These are phyloP conservation scores for Sarocladium kiliense DNA, from an alignment of 2,329 filamentous ascomycete species.

Conservation along the genomic window DNA sequence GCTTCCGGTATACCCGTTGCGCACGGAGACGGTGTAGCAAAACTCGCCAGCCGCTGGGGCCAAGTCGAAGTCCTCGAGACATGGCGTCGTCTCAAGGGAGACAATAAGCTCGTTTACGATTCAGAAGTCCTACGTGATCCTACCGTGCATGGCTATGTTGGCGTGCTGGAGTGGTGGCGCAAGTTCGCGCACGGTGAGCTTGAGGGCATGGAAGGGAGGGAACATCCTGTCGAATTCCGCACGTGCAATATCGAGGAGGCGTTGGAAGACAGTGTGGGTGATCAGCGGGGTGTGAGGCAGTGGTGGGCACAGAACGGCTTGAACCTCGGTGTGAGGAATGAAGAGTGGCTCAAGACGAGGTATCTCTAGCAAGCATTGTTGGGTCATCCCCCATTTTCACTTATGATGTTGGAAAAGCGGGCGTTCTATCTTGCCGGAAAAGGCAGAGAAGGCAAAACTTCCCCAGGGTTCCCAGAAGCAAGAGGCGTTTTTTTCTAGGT, in stretches of 20 bases:
- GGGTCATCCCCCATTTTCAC: background rate
- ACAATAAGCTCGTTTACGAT: slow-evolving; percentile 66
- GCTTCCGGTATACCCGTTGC: slow-evolving; percentile 72
- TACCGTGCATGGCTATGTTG: slow-evolving; percentile 79
- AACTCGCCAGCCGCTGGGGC: slow-evolving; percentile 78
- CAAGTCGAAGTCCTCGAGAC: slow-evolving; percentile 78
- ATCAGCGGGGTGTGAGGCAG: slow-evolving; percentile 65
- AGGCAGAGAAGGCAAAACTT: no score
- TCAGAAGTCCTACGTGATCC: slow-evolving; percentile 79
- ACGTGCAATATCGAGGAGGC: slow-evolving; percentile 95
- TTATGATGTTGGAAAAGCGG: background rate
- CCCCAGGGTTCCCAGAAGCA: no score
- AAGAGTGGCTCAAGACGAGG: slow-evolving; percentile 84
- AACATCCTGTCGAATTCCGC: slow-evolving; percentile 79
- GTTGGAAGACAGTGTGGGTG: slow-evolving; percentile 76
- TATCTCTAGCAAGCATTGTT: slow-evolving; percentile 44
- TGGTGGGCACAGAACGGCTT: slow-evolving; percentile 89
- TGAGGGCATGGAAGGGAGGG: slow-evolving; percentile 47
- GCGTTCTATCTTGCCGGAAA: no score
- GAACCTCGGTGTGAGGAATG: slow-evolving; percentile 75
- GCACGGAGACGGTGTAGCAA: slow-evolving; percentile 76
- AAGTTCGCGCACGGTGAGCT: slow-evolving; percentile 54
- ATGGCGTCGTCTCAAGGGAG: slow-evolving; percentile 69
- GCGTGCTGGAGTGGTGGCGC: slow-evolving; percentile 91
- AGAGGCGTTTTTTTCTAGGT: no score